These are phyloP conservation scores for Selaginella moellendorffii DNA, from an alignment of 75 land plant species.

Conservation along the genomic window DNA sequence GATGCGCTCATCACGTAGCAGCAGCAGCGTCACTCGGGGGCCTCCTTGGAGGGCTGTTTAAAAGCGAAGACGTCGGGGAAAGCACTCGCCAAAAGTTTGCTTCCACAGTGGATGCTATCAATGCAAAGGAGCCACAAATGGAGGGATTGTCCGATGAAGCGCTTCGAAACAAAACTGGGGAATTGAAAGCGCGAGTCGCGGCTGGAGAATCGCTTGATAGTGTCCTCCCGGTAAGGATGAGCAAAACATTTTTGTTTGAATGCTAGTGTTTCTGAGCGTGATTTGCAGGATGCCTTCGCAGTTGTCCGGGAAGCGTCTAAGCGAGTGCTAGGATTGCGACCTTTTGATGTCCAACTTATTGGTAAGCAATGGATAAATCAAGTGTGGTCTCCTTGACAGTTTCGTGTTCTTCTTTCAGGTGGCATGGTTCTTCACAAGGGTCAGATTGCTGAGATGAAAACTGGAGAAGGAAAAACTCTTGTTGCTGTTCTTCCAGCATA, in stretches of 20 bases:
- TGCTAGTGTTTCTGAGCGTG: neutral
- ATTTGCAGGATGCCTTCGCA: slow-evolving; percentile 83
- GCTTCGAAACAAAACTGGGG: slow-evolving; percentile 44
- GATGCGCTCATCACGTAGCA: too few species aligned
- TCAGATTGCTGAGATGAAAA: slow-evolving; percentile 98
- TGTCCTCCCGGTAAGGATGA: slow-evolving; percentile 56
- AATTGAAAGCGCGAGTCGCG: slow-evolving; percentile 40
- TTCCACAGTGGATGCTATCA: slow-evolving; percentile 37
- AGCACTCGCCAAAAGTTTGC: slow-evolving; percentile 48
- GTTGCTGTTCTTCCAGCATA: slow-evolving; percentile 97
- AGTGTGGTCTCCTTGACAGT: too few species aligned
- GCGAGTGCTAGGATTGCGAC: slow-evolving; percentile 86
- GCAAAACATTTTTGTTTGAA: neutral
- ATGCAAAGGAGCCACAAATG: slow-evolving; percentile 47
- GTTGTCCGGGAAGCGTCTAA: slow-evolving; percentile 96
- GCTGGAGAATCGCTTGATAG: slow-evolving; percentile 63
- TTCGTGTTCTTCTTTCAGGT: slow-evolving; percentile 34
- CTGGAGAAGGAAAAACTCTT: slow-evolving; percentile 98
- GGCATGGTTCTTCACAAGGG: slow-evolving; percentile 98
- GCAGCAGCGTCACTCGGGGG: slow-evolving; percentile 54
- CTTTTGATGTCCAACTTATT: slow-evolving; percentile 95
- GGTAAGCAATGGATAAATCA: too few species aligned
- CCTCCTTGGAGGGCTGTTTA: slow-evolving; percentile 61
- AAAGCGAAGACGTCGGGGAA: slow-evolving; percentile 57
- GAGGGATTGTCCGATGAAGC: slow-evolving; percentile 44